Percentiles rank a stretch among this genome's conserved stretches.
Evolutionary conservation across 2,329 filamentous ascomycete species (phyloP).

Genomic region (Arthrinium puccinioides): DNA sequence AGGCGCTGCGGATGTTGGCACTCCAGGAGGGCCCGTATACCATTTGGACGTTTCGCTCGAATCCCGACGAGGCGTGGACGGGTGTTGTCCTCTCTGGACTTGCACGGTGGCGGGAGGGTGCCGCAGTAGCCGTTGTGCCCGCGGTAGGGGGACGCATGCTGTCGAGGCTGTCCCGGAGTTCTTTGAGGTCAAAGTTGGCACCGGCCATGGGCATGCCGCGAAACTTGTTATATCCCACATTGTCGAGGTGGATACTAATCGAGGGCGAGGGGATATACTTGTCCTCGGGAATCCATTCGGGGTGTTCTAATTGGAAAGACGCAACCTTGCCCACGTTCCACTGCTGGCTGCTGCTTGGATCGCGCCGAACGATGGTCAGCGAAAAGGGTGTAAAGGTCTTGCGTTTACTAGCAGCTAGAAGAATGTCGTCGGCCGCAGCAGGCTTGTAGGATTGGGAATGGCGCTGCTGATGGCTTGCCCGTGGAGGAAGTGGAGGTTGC

Average conservation of each 20-base stretch:
- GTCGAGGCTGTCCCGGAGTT: constrained; percentile 7
- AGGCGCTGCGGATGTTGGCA: constrained; percentile 36
- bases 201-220: constrained; percentile 34
- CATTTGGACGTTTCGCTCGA: constrained; percentile 53
- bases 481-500: no score
- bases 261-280: constrained; percentile 26
- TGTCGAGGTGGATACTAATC: constrained; percentile 46
- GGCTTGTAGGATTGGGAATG: no score
- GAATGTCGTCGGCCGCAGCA: no score
- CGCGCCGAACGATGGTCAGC: constrained; percentile 64
- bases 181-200: constrained; percentile 3
- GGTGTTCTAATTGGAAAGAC: constrained; percentile 40
- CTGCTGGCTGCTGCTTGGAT: constrained; percentile 60
- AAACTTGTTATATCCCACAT: constrained; percentile 51
- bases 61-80: constrained; percentile 22
- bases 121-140: constrained; percentile 6
- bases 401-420: no score
- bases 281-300: constrained; percentile 22
- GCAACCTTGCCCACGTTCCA: constrained; percentile 69
- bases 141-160: constrained; percentile 12
- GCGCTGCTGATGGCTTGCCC: no score
- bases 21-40: constrained; percentile 43
- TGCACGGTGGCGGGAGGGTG: constrained; percentile 5
- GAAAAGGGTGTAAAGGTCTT: constrained; percentile 38
- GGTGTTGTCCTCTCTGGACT: neutral